A percentile compares a stretch with the other conserved stretches of the same genome.
phyloP scores from a whole-genome alignment of 2,329 filamentous ascomycete genomes.

The Fusarium gaditjirri region DNA sequence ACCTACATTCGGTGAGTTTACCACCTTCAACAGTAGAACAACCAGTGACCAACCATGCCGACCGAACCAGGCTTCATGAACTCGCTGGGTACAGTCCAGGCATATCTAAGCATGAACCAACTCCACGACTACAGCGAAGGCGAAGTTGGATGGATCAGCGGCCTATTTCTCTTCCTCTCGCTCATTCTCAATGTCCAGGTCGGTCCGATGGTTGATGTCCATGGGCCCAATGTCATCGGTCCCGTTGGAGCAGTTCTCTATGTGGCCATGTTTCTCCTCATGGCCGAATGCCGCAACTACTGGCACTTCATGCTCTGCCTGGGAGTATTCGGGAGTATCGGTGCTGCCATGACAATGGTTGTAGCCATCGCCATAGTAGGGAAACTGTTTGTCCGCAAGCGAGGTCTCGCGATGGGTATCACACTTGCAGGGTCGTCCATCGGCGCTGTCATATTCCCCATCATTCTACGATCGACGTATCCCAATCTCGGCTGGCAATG shows the following conservation, averaged over 20 bases:
- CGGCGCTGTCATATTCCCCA: constrained; percentile 49
- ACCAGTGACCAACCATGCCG: not conserved
- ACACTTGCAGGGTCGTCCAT: constrained; percentile 41
- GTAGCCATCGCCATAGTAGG: constrained; percentile 49
- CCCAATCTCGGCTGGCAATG: constrained; percentile 48
- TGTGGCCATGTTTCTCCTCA: constrained; percentile 55
- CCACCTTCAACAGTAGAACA: no score
- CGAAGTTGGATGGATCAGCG: constrained; percentile 62
- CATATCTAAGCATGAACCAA: constrained; percentile 58
- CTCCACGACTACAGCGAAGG: constrained; percentile 53
- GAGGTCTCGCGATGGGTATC: constrained; percentile 44
- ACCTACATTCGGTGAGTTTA: constrained; percentile 38
- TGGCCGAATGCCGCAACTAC: constrained; percentile 58
- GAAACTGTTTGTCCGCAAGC: constrained; percentile 43
- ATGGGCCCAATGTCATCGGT: constrained; percentile 56
- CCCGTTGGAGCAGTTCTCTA: constrained; percentile 51
- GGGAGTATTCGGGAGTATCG: constrained; percentile 56
- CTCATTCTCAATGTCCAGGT: constrained; percentile 59
- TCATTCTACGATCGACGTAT: constrained; percentile 48
- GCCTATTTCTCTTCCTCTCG: constrained; percentile 57
- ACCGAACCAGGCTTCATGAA: constrained; percentile 57
- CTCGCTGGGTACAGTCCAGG: constrained; percentile 59
- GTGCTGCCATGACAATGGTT: constrained; percentile 51
- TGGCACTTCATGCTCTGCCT: constrained; percentile 61
- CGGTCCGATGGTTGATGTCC: constrained; percentile 60